Conservation (phyloP, 306 rosid species). For the Vigna unguiculata region DNA sequence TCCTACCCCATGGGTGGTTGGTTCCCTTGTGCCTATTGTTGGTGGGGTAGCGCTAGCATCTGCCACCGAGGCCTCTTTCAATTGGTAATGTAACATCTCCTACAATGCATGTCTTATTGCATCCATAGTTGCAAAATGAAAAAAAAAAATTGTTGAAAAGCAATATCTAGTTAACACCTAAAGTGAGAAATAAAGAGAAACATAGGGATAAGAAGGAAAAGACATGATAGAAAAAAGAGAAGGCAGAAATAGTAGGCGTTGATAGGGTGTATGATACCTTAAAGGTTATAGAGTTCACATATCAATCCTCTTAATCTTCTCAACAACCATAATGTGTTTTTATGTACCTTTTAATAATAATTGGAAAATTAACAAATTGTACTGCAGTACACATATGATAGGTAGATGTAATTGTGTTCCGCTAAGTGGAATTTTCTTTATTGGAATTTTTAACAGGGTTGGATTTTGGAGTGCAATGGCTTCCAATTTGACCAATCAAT, state of each 20-base stretch:
- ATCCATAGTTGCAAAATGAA: not conserved
- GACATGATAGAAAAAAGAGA: not conserved
- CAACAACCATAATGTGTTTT: not conserved
- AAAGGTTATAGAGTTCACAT: too few relatives aligned
- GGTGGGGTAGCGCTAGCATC: conserved; percentile 95
- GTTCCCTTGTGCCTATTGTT: conserved; percentile 83
- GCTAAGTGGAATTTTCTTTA: conserved; percentile 23
- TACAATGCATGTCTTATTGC: not conserved
- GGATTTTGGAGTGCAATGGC: conserved; percentile 99
- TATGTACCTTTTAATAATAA: not conserved
- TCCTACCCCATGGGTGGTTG: conserved; percentile 85
- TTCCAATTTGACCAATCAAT: conserved; percentile 92
- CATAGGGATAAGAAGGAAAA: not conserved
- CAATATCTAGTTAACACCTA: not conserved
- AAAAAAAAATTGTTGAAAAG: too few relatives aligned
- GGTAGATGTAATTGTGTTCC: conserved; percentile 33
- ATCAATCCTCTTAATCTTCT: too few relatives aligned
- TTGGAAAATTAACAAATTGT: not conserved
- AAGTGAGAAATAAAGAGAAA: not conserved
- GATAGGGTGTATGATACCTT: not conserved
- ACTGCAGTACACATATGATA: not conserved
- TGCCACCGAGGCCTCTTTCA: conserved; percentile 87
- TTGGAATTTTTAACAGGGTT: conserved; percentile 61
- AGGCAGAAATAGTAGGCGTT: not conserved
- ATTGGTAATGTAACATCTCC: conserved; percentile 74